Base-by-base conservation (phyloP, 148 eudicot genomes). In the Agrostemma githago region DNA sequence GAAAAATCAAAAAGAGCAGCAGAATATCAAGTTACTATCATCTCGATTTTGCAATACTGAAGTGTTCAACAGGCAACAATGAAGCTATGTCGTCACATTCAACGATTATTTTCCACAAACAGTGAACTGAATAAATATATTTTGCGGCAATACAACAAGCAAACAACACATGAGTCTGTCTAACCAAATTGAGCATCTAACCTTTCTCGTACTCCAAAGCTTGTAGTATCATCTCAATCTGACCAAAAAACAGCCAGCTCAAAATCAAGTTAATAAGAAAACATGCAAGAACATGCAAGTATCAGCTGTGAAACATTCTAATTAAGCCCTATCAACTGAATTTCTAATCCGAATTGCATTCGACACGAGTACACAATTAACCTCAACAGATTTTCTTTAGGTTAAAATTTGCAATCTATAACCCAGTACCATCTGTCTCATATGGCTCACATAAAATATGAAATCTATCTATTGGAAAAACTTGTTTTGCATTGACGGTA, bases 191-290 rank as follows among this genome's bases (percentile, higher is more conserved):
- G 53, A 15, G 15, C 54, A 2, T n/a, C 76, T 78, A 77, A 92
- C 97, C 98, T 67, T 84, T 95, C 84, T 95, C 98, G 80, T 95
- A 95, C 82, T 95, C 97, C 80, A 79, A 84, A n/a, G 97, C 98
- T 77, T 95, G 98, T 82, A 95, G 97, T 78, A 90, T 92, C 98
- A 95, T 95, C 83, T 95, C 98, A 82, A 90, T 87, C 98, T 95
- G 88, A 75, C 75, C 71, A 53, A 53, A 38, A 11, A 82, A 46
- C 8, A 67, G 34, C 44, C 17, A 72, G 38, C 15, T 42, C 60
- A 21, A 4, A 43, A 37, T 62, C 64, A 71, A 40, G 73, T 40
- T 39, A 16, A 61, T 59, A 46, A 69, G 56, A 19, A 62, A 40
- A 38, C 72, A 67, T 1, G 42, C 41, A 59, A 68, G 21, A 19